Base-by-base conservation (phyloP, 2,329 filamentous ascomycete genomes). In the Aureobasidium mangrovei region DNA sequence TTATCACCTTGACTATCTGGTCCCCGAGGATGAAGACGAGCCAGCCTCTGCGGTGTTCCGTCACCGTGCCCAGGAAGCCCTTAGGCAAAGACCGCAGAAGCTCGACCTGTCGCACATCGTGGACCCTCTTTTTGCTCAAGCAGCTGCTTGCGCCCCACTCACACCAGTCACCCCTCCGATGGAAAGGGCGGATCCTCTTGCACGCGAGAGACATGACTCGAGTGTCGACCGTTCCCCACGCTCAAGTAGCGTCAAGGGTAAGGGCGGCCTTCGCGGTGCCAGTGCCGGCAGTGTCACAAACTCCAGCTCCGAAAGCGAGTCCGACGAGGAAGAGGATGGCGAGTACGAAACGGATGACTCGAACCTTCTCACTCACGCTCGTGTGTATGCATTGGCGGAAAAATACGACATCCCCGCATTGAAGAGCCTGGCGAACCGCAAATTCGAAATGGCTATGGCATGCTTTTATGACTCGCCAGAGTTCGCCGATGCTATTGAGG, bases 361-460 rank as follows among this genome's bases (percentile, higher is more conserved):
- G 4, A 67, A 75, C 60, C 66, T 76, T 4, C 58, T 76, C 45
- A 67, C 70, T 12, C 74, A 77, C 59, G 70, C 73, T 10, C 70
- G 71, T 51, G 71, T 77, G 38, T 77, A 77, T 60, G 73, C 73
- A 33, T 68, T 77, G 27, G 74, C 73, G 7, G 74, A 77, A 62
- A 77, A 77, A 66, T 77, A 76, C 61, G 73, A 72, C 58, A 74
- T 77, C 48, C 63, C 69, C 28, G 69, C 71, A 32, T 64, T 77
- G 39, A 77, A 77, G 62, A 61, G 65, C 7, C 66, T 77, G 29
- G 70, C 74, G 36, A 67, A 65, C 54, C 66, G 63, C 45, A 77
- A 77, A 60, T 77, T 76, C 60, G 69, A 73, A 39, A 65, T 70
- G 55, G 70, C 74, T 44, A 63, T 74, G 52, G 68, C 71, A 24